These are phyloP conservation scores for Lipomyces japonicus DNA, from an alignment of 805 yeast species.

Conservation along the genomic window DNA sequence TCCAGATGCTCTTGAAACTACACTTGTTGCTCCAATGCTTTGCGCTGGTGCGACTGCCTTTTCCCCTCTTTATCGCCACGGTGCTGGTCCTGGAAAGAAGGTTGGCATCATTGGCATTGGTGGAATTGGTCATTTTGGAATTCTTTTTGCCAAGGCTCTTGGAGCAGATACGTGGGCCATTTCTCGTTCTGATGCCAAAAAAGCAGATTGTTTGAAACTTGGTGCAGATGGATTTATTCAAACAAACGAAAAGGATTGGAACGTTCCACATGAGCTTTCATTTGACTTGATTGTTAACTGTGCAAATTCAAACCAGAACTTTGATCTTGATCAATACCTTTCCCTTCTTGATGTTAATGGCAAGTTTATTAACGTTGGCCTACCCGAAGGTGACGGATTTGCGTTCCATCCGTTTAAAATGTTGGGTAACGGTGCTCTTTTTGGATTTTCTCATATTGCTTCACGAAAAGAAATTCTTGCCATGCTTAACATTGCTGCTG, in stretches of 20 bases:
- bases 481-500: conserved; percentile 61
- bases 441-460: conserved; percentile 63
- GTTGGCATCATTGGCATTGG: conserved; percentile 64
- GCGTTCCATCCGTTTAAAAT: conserved; percentile 20
- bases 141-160: conserved; percentile 55
- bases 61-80: conserved; percentile 54
- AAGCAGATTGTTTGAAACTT: conserved; percentile 48
- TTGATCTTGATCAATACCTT: conserved; percentile 50
- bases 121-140: conserved; percentile 61
- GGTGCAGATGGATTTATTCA: conserved; percentile 56
- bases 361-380: conserved; percentile 59
- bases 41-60: conserved; percentile 74
- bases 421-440: conserved; percentile 39
- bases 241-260: conserved; percentile 44
- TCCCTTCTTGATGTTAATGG: conserved; percentile 54
- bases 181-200: conserved; percentile 50
- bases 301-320: conserved; percentile 49
- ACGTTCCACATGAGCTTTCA: conserved; percentile 32
- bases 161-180: conserved; percentile 55
- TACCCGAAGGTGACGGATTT: conserved; percentile 43
- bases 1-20: conserved; percentile 52
- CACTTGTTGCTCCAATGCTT: conserved; percentile 63
- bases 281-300: conserved; percentile 53
- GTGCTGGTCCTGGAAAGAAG: conserved; percentile 47
- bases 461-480: conserved; percentile 60